Conservation (phyloP, 2,329 filamentous ascomycete genomes). For the Penicillium psychrosexuale region DNA sequence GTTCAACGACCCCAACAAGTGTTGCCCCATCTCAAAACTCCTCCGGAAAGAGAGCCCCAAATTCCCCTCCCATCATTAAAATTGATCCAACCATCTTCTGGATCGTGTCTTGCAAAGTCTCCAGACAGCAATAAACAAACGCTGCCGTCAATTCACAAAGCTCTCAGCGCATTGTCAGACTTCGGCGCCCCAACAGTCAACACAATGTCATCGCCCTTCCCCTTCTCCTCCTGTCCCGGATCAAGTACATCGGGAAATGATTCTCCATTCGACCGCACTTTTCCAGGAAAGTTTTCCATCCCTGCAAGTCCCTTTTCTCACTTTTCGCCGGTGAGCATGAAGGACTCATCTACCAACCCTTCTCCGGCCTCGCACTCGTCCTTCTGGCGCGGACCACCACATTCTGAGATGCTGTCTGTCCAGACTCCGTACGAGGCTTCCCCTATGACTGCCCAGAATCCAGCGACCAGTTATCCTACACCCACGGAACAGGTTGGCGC, state of each 20-base stretch:
- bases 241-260: constrained; percentile 29
- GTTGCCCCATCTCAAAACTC: constrained; percentile 22
- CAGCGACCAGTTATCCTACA: constrained; percentile 40
- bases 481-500: constrained; percentile 35
- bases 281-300: constrained; percentile 31
- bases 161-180: constrained; percentile 36
- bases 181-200: constrained; percentile 18
- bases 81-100: constrained; percentile 39
- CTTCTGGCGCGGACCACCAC: constrained; percentile 29
- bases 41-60: constrained; percentile 28
- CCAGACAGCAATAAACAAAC: constrained; percentile 35
- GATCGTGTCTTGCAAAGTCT: constrained; percentile 31
- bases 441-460: constrained; percentile 34
- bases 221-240: constrained; percentile 25
- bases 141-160: constrained; percentile 42
- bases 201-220: constrained; percentile 26
- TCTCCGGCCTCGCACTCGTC: constrained; percentile 33
- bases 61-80: constrained; percentile 42
- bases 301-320: constrained; percentile 37
- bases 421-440: constrained; percentile 30
- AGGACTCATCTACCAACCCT: constrained; percentile 36
- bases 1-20: constrained; percentile 11
- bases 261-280: constrained; percentile 30
- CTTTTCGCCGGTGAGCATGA: constrained; percentile 39
- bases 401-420: constrained; percentile 28